phyloP scores from a whole-genome alignment of 2,329 filamentous ascomycete species.

The Neospermospora avenae region DNA sequence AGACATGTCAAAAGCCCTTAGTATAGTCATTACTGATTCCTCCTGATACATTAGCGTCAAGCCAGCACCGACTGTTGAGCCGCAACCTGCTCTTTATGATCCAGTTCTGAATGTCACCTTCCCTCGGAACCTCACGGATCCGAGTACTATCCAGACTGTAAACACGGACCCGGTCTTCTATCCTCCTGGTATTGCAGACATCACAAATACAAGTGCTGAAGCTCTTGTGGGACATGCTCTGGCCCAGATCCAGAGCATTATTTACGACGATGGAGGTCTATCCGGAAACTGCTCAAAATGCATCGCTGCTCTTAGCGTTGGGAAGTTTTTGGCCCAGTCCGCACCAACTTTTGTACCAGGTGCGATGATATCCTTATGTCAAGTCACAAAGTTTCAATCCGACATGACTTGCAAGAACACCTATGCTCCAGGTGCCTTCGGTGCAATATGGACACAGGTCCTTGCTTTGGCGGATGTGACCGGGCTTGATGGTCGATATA shows the following conservation, averaged over 20 bases:
- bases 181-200: constrained; percentile 44
- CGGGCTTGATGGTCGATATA: constrained; percentile 54
- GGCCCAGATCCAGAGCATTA: constrained; percentile 45
- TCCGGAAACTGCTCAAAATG: constrained; percentile 51
- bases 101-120: constrained; percentile 52
- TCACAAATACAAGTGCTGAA: constrained; percentile 40
- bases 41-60: no score
- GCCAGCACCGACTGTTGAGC: constrained; percentile 44
- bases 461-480: constrained; percentile 50
- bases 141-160: constrained; percentile 46
- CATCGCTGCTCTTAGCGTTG: constrained; percentile 47
- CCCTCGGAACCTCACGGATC: constrained; percentile 52
- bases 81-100: constrained; percentile 52
- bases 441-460: constrained; percentile 56
- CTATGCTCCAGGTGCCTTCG: constrained; percentile 47
- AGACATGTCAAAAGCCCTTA: no score
- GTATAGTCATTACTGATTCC: no score
- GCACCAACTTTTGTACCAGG: constrained; percentile 48
- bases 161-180: constrained; percentile 49
- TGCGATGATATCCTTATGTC: constrained; percentile 50
- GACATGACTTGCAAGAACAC: constrained; percentile 46
- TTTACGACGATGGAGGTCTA: constrained; percentile 37
- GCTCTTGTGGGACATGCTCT: constrained; percentile 42
- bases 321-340: constrained; percentile 47
- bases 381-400: constrained; percentile 44